Percentiles rank a stretch among this genome's conserved stretches.
These are phyloP conservation scores for Rhizopus microsporus DNA, from an alignment of 371 early-diverging fungal genomes.

Conservation along the genomic window DNA sequence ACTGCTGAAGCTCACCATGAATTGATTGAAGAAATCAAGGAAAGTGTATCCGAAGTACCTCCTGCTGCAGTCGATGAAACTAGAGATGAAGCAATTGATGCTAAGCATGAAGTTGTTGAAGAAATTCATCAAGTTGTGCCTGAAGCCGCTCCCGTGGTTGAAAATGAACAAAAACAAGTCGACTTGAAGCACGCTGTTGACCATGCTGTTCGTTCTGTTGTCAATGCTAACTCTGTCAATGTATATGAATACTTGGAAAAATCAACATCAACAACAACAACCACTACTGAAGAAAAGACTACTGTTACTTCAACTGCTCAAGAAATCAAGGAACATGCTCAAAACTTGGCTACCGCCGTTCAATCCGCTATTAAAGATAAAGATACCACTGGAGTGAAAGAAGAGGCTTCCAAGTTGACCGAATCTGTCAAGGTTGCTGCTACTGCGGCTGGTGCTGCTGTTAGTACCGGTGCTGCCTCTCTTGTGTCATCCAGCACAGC, in stretches of 20 bases:
- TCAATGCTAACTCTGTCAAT: not conserved
- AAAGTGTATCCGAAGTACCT: conserved; percentile 13
- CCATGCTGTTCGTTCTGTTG: not conserved
- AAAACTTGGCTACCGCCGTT: conserved; percentile 11
- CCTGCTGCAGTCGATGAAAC: conserved; percentile 12
- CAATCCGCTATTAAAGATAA: conserved; percentile 10
- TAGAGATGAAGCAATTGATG: conserved; percentile 16
- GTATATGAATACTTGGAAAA: conserved; percentile 6
- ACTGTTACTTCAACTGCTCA: conserved; percentile 4
- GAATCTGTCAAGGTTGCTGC: conserved; percentile 16
- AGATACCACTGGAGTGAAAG: conserved; percentile 10
- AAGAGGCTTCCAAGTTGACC: conserved; percentile 10
- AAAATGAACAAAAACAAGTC: conserved; percentile 1
- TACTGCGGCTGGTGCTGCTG: conserved; percentile 1
- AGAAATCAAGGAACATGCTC: conserved; percentile 12
- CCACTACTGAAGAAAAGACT: not conserved
- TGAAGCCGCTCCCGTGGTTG: conserved; percentile 3
- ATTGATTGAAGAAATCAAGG: conserved; percentile 8
- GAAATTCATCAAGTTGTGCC: conserved; percentile 6
- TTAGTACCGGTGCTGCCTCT: conserved; percentile 16
- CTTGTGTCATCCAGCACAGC: conserved; percentile 8
- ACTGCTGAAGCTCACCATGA: conserved; percentile 2
- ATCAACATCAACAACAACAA: not conserved
- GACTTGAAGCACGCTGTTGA: conserved; percentile 11
- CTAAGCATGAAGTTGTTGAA: conserved; percentile 5